Percentiles rank a stretch among this genome's conserved stretches.
phyloP scores from a whole-genome alignment of 129 eudicot genomes.

The Flaveria robusta region DNA sequence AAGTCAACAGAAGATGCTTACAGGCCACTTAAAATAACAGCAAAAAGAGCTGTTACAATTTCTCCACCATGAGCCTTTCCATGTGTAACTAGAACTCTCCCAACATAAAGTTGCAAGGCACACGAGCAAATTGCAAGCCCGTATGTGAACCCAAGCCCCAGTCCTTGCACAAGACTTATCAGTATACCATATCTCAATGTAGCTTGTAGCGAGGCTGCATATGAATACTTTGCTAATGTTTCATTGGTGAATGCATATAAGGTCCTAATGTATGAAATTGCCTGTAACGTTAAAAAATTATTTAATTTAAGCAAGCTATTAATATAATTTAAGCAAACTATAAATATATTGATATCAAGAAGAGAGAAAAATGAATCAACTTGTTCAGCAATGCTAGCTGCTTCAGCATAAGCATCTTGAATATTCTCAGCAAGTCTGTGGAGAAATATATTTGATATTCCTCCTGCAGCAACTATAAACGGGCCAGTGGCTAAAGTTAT shows the following conservation, averaged over 20 bases:
- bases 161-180: constrained; percentile 98
- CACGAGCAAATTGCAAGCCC: constrained; percentile 99
- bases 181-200: constrained; percentile 90
- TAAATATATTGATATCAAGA: background rate
- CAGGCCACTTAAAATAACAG: constrained; percentile 96
- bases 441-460: constrained; percentile 93
- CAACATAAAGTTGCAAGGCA: constrained; percentile 97
- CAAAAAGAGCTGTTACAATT: constrained; percentile 84
- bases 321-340: constrained; percentile 12
- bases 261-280: constrained; percentile 82
- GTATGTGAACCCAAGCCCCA: constrained; percentile 95
- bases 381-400: constrained; percentile 99
- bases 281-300: constrained; percentile 48
- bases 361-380: constrained; percentile 35
- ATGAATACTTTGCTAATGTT: constrained; percentile 91
- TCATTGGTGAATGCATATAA: constrained; percentile 93
- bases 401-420: constrained; percentile 99
- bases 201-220: constrained; percentile 92
- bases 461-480: constrained; percentile 98
- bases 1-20: constrained; percentile 48
- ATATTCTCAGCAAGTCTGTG: constrained; percentile 98
- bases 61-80: constrained; percentile 93
- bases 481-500: constrained; percentile 94
- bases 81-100: constrained; percentile 67
- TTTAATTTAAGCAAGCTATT: constrained; percentile 12